Base-by-base conservation (phyloP, 352 stramenopile genomes). In the Phytophthora boehmeriae region DNA sequence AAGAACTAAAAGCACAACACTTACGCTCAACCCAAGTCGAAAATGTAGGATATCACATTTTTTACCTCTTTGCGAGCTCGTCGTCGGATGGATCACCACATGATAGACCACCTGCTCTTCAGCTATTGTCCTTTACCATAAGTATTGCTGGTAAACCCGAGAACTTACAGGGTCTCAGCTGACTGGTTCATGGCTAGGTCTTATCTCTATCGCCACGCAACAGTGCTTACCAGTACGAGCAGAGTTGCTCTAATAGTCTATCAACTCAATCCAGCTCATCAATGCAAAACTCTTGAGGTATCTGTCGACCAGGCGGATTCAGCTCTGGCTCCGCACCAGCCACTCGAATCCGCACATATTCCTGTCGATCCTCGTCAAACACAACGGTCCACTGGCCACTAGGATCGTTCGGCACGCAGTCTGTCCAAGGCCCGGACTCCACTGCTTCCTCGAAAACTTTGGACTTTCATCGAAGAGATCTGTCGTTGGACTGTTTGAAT, bases 201-300 rank as follows among this genome's bases (percentile, higher is more conserved):
- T 30, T 8, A 30, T 30, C 25, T 30, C 25, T 30, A 30, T 30
- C 25, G 25, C 25, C 25, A 30, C 6, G 25, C 25, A 30, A 30
- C 25, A 30, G 25, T 8, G 6, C 25, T 30, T 3, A 3, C 6
- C 25, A 30, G 6, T 6, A 30, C 3, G 6, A 30, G 6, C 3
- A 6, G 25, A 6, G 3, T 30, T 30, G 25, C 25, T 30, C 25
- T 30, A 6, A 8, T 38, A 38, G 23, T 50, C 43, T 20, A 51
- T n/a, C 16, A 8, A 25, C 17, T 64, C 59, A 86, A 54, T 86
- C 76, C 27, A 86, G 50, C 27, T 86, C 76, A 28, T 86, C 76
- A 28, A 86, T 80, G 43, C 74, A 83, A 25, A 83, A 68, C 23
- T 60, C 71, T 47, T 73, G 48, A 1, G 68, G 53, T 1, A 54